Evolutionary conservation across 2,329 filamentous ascomycete genomes (phyloP).

Genomic region (Talaromyces islandicus): DNA sequence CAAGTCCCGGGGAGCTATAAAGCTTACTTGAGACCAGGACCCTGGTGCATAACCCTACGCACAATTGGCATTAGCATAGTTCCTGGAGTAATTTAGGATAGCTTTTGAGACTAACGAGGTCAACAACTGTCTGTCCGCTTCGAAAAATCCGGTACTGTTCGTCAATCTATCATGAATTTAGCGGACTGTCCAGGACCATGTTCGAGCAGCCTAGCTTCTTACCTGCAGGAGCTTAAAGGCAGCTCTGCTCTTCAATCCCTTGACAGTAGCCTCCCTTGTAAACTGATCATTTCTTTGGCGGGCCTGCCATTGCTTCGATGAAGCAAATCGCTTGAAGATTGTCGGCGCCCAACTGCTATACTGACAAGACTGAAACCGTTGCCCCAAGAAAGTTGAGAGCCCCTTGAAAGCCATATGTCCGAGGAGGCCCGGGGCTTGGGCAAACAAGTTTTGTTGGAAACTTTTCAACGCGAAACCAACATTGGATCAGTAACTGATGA

Average conservation of each 20-base stretch:
- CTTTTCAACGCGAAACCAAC: not conserved
- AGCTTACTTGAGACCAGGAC: slow-evolving; percentile 52
- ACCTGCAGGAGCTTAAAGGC: slow-evolving; percentile 91
- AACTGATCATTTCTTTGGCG: slow-evolving; percentile 70
- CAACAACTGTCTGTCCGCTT: slow-evolving; percentile 76
- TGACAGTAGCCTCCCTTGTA: slow-evolving; percentile 67
- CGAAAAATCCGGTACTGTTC: slow-evolving; percentile 73
- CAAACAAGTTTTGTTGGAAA: not conserved
- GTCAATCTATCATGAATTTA: slow-evolving; percentile 60
- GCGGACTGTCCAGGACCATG: slow-evolving; percentile 5
- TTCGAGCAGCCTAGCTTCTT: slow-evolving; percentile 1
- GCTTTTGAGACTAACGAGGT: slow-evolving; percentile 55
- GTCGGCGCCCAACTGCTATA: not conserved
- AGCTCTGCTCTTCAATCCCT: slow-evolving; percentile 79
- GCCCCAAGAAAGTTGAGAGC: not conserved
- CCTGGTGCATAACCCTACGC: slow-evolving; percentile 47
- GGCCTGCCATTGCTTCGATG: slow-evolving; percentile 74
- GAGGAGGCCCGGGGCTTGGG: not conserved
- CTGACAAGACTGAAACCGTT: slow-evolving; percentile 19
- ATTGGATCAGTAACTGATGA: not conserved
- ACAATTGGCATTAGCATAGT: slow-evolving; percentile 3
- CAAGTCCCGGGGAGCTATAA: not conserved
- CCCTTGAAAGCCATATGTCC: not conserved
- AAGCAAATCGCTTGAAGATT: slow-evolving; percentile 31
- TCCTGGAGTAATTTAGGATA: not conserved